Evolutionary conservation across 2,329 filamentous ascomycete genomes (phyloP), one percentile per base, ranked within the genome.

Genomic region (Pseudogymnoascus sp.): DNA sequence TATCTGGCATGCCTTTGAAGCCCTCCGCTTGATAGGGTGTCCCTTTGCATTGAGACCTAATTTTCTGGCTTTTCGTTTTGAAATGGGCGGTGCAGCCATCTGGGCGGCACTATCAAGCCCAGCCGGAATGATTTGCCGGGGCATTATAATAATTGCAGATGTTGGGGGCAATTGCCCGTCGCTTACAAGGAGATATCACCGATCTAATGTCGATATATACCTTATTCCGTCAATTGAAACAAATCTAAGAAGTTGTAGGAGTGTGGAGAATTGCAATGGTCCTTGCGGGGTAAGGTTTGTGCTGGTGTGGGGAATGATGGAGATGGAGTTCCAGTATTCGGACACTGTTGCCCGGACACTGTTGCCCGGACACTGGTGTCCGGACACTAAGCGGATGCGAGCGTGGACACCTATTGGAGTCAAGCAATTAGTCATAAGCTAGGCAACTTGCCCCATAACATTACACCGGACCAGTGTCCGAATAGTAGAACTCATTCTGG

Each of bases 31-130:
- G n/a, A 56, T 56, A 56, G 50, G 50, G 5, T 18, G 50, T 14
- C 50, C 50, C 14, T 56, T 56, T 33, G 50, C 50, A 18, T 56
- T 56, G 25, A 56, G 5, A 8, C 50, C 50, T 56, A 56, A 18
- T 56, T 18, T 56, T 18, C 50, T 56, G 4, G 50, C 50, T 31
- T 56, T 56, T 56, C 50, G 50, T 56, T 56, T 56, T 31, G 50
- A 56, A 33, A 25, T 18, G 5, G 50, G 25, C 16, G 4, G 50
- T 56, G 28, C 11, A 14, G 25, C 28, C 25, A 56, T 21, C 25
- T 33, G 50, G 25, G 50, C 10, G 25, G 10, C 8, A 50, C 28
- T 50, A 5, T 33, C 28, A 31, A 31, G 47, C 31, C 47, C n/a
- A 21, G 25, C 25, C 12, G 50, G 50, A 56, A 31, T 56, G 50